Evolutionary conservation across 148 eudicot genomes (phyloP), one percentile per base, ranked within the genome.

Genomic region (Rhododendron mucronatum): DNA sequence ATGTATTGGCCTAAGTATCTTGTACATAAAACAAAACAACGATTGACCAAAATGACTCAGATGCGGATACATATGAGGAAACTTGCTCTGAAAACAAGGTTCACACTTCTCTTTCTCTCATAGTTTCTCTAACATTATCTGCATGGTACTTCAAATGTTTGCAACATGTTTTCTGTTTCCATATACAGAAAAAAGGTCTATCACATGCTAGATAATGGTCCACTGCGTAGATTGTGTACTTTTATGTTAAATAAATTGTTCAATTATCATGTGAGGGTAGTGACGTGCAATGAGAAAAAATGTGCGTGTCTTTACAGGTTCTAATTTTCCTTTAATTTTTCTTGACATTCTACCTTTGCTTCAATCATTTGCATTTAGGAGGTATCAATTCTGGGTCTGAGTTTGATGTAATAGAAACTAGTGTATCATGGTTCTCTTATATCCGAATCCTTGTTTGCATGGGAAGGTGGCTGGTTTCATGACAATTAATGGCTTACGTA

Each of bases 11-110:
- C 99, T 15, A 95, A 97, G 82, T 90, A 90, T 83, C 94, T 97
- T 85, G 94, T 95, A 73, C 99, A 97, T 88, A 97, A 97, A 88
- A 92, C 94, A 47, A 97, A 97, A 88, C 98, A 97, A 85, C 89
- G 98, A 45, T 89, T 95, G 87, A 97, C 99, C 10, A 97, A 97
- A 91, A 97, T 97, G 99, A 95, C 98, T 67, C 97, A 93, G 90
- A 95, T 95, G 99, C 91, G 98, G 75, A 92, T 97, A 87, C 96
- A 98, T 51, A 97, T 95, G 99, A 94, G 96, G 92, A 97, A 92
- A 89, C 98, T 97, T 84, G 96, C 95, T 67, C 87, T 95, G 16
- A 95, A 97, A 88, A 97, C 98, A 83, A 95, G 98, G 98, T 95
- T 78, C 75, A 23, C 7, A 20, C 14, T 83, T 75, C 16, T 78